Evolutionary conservation across 2,329 filamentous ascomycete genomes (phyloP).

Genomic region (Elsinoe ampelina): DNA sequence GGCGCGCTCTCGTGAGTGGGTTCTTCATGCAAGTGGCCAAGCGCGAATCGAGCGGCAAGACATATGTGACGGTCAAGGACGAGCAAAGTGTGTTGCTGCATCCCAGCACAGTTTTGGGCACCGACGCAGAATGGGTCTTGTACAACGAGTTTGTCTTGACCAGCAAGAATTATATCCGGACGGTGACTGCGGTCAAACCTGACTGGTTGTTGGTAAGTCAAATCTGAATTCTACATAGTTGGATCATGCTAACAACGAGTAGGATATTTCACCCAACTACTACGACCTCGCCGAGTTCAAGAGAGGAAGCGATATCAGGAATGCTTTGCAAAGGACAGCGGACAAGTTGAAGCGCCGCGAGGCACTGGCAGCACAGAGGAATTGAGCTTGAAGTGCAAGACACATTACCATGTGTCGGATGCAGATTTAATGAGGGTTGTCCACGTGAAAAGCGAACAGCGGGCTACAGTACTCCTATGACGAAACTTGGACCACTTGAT

Average conservation of each 20-base stretch:
- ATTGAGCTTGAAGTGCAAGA: not conserved
- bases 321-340: constrained; percentile 45
- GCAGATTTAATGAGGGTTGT: not conserved
- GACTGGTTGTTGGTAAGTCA: constrained; percentile 81
- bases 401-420: not conserved
- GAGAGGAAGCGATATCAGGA: constrained; percentile 71
- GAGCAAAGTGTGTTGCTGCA: constrained; percentile 89
- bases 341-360: constrained; percentile 40
- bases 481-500: too few relatives aligned
- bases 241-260: constrained; percentile 26
- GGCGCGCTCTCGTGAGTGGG: constrained; percentile 78
- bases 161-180: constrained; percentile 95
- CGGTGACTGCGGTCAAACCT: constrained; percentile 79
- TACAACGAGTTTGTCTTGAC: constrained; percentile 99
- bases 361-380: constrained; percentile 11
- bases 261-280: constrained; percentile 91
- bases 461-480: too few relatives aligned
- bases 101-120: constrained; percentile 78
- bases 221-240: not conserved
- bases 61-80: constrained; percentile 93
- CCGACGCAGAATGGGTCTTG: constrained; percentile 91
- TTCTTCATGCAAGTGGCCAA: constrained; percentile 99
- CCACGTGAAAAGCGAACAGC: too few relatives aligned
- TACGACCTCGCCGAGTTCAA: constrained; percentile 76
- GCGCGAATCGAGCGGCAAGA: constrained; percentile 78